Percentiles rank a stretch among this genome's conserved stretches.
Conservation (phyloP, 2,329 filamentous ascomycete species). For the Penicillium hordei region DNA sequence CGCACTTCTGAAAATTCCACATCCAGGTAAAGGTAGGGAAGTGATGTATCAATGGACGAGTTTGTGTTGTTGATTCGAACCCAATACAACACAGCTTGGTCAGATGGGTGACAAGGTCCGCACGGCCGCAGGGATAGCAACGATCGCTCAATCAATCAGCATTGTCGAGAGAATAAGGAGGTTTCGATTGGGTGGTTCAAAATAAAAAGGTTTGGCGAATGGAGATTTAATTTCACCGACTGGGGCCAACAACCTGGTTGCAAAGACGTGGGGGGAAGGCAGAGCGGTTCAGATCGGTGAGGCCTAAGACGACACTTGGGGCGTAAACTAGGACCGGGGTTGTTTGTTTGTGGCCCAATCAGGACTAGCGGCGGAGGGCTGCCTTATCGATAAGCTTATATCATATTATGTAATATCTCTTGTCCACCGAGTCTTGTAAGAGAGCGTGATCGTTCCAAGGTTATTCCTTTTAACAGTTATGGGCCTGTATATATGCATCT, state of each 20-base stretch:
- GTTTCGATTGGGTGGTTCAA: conserved; percentile 3
- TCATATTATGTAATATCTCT: conserved; percentile 15
- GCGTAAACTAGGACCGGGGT: conserved; percentile 20
- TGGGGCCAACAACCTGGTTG: conserved; percentile 1
- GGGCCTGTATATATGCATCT: not conserved
- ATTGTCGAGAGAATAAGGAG: conserved; percentile 9
- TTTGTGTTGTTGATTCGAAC: conserved; percentile 4
- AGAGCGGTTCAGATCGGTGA: conserved; percentile 32
- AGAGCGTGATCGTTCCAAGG: not conserved
- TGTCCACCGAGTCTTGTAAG: not conserved
- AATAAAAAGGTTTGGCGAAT: not conserved
- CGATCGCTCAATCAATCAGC: conserved; percentile 15
- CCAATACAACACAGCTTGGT: conserved; percentile 6
- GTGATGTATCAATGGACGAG: not conserved
- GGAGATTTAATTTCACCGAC: not conserved
- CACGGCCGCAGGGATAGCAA: conserved; percentile 16
- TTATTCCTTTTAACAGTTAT: not conserved
- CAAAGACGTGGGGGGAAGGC: conserved; percentile 13
- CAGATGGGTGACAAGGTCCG: conserved; percentile 15
- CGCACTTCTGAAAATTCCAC: not conserved
- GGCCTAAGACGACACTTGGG: conserved; percentile 29
- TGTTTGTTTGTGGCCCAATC: conserved; percentile 42
- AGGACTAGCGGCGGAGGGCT: conserved; percentile 33
- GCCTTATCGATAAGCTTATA: conserved; percentile 47
- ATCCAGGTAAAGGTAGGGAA: not conserved